phyloP scores from a whole-genome alignment of 352 stramenopile genomes.

The Saprolegnia parasitica region DNA sequence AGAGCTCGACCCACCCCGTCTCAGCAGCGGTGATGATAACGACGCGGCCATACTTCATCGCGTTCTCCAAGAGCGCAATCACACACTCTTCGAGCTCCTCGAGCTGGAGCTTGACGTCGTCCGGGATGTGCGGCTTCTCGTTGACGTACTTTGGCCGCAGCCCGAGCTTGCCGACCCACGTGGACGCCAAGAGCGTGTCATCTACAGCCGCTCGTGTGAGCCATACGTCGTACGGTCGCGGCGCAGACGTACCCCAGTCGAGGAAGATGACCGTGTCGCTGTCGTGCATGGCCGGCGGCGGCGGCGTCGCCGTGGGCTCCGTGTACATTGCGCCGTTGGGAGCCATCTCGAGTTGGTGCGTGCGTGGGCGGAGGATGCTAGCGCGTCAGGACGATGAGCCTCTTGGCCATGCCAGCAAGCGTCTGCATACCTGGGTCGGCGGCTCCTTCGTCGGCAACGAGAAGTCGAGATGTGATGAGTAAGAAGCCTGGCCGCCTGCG shows the following conservation, averaged over 20 bases:
- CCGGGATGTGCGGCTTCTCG: slow-evolving; percentile 68
- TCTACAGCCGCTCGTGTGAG: slow-evolving; percentile 38
- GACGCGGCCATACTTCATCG: slow-evolving; percentile 66
- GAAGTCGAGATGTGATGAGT: slow-evolving; percentile 14
- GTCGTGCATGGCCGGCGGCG: background rate
- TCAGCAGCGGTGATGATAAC: slow-evolving; percentile 88
- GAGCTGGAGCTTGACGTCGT: slow-evolving; percentile 66
- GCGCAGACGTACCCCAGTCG: slow-evolving; percentile 61
- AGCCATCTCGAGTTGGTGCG: slow-evolving; percentile 10
- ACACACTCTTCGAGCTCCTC: slow-evolving; percentile 69
- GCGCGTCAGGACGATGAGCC: background rate
- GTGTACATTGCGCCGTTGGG: slow-evolving; percentile 8
- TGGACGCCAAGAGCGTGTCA: slow-evolving; percentile 78
- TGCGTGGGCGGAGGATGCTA: background rate
- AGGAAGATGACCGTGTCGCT: slow-evolving; percentile 63
- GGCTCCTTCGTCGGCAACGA: background rate
- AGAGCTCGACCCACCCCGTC: slow-evolving; percentile 86
- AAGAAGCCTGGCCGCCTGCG: background rate
- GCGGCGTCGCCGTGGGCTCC: background rate
- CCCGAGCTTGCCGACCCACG: slow-evolving; percentile 68
- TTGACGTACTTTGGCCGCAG: slow-evolving; percentile 84
- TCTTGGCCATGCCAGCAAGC: background rate
- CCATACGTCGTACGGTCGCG: background rate
- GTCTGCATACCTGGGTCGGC: background rate
- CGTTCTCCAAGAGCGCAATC: slow-evolving; percentile 65